Percentiles rank a stretch among this genome's conserved stretches.
Conservation (phyloP, 2,329 filamentous ascomycete genomes). For the Alternaria arbusti region DNA sequence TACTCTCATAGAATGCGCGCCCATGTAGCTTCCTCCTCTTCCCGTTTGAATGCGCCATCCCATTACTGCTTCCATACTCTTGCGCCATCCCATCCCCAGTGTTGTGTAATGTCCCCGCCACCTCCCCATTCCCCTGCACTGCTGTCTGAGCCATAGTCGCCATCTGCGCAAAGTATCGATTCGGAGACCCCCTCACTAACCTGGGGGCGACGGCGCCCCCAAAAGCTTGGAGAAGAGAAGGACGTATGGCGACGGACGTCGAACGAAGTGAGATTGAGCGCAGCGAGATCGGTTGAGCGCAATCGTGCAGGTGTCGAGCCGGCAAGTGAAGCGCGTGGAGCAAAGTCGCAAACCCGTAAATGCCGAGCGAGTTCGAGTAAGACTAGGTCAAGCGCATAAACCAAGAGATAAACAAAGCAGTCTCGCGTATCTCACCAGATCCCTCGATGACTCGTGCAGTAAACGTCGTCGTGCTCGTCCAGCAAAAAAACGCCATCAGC, state of each 20-base stretch:
- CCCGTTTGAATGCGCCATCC: conserved; percentile 9
- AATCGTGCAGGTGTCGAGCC: not conserved
- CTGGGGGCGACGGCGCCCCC: conserved; percentile 32
- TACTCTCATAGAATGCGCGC: conserved; percentile 90
- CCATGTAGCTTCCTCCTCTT: conserved; percentile 71
- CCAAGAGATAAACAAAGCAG: not conserved
- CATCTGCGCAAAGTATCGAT: conserved; percentile 23
- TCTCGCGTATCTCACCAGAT: not conserved
- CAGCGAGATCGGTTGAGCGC: not conserved
- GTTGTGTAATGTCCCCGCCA: not conserved
- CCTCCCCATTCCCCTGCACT: conserved; percentile 12
- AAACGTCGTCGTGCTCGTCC: not conserved
- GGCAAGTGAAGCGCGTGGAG: not conserved
- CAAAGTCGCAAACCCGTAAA: not conserved
- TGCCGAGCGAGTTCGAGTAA: not conserved
- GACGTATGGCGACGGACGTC: conserved; percentile 26
- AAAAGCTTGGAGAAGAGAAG: conserved; percentile 16
- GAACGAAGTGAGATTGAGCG: not conserved
- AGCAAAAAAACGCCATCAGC: conserved; percentile 16
- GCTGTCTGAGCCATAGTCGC: conserved; percentile 14
- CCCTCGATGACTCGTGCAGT: not conserved
- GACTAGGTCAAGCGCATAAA: not conserved
- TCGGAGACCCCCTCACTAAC: conserved; percentile 1
- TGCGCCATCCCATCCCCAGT: not conserved
- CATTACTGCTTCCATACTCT: not conserved